Percentiles rank a stretch among this genome's conserved stretches.
Conservation (phyloP, 805 yeast genomes). For the Cyberlindnera mrakii region DNA sequence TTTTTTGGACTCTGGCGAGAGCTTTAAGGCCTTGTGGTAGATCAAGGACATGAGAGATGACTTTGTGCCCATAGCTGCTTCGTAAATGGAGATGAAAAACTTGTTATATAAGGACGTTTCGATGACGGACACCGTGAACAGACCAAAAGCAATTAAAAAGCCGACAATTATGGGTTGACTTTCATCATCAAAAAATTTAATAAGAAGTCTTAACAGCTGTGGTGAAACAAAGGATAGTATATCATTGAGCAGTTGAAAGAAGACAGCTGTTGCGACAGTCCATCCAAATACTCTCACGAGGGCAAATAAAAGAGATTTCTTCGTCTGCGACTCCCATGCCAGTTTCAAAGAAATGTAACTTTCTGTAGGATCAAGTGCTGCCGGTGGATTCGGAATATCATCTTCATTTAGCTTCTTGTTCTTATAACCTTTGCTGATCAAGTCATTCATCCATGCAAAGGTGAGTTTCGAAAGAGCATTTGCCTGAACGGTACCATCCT, state of each 20-base stretch:
- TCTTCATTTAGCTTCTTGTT: conserved; percentile 41
- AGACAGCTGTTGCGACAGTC: conserved; percentile 63
- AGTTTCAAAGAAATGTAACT: conserved; percentile 44
- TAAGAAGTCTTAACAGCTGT: conserved; percentile 64
- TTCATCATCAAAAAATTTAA: conserved; percentile 45
- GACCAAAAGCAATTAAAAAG: conserved; percentile 49
- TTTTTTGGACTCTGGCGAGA: conserved; percentile 62
- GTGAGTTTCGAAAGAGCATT: conserved; percentile 72
- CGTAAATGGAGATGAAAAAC: conserved; percentile 51
- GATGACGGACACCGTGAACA: conserved; percentile 56
- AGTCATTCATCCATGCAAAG: conserved; percentile 85
- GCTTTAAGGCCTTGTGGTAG: conserved; percentile 60
- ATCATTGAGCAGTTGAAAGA: conserved; percentile 72
- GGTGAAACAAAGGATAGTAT: conserved; percentile 83
- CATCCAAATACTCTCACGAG: conserved; percentile 67
- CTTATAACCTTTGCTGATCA: conserved; percentile 71
- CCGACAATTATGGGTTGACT: conserved; percentile 40
- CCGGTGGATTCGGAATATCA: conserved; percentile 80
- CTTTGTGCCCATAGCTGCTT: conserved; percentile 59
- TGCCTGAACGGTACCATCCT: conserved; percentile 47
- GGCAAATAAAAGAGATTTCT: conserved; percentile 51
- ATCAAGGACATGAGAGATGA: conserved; percentile 62
- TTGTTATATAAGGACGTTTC: conserved; percentile 65
- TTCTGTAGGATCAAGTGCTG: conserved; percentile 48
- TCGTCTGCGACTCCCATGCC: conserved; percentile 55